Evolutionary conservation across 768 basidiomycete genomes (phyloP), one percentile per base, ranked within the genome.

Genomic region (Amanita molliuscula): DNA sequence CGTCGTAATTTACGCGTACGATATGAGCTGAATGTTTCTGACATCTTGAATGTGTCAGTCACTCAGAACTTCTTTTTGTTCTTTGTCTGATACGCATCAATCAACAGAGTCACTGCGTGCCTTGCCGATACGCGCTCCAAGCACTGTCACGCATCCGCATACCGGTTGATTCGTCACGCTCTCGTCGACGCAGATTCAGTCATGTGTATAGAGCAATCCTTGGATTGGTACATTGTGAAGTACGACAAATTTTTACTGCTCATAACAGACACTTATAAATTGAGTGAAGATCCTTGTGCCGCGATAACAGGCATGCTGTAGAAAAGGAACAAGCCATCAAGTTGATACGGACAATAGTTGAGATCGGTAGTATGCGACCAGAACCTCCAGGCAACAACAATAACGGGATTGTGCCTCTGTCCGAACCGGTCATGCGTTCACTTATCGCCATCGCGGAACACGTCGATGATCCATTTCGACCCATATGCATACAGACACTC

Each of bases 321-420:
- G 96, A 93, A 67, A 89, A 90, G 61, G 92, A 96, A 60, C 94
- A 98, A 64, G 90, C 78, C 18, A 79, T 99, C 56, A 89, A 91
- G 53, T 78, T 98, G 18, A 81, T 98, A 48, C 84, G 96, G 16
- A 68, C 81, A 2, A 79, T 92, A 21, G 78, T 94, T 6, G 80
- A 88, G 56, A 74, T 93, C 33, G 84, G 87, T 10, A 81, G 82
- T 10, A 74, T 78, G 44, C 70, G 72, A 37, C 68, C 63, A 20
- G 73, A 78, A 36, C 68, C 75, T 23, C 67, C 68, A 37, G 62
- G 70, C 23, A 66, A 67, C 18, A 66, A 66, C 34, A 71, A 70
- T 8, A 61, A 70, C 8, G 73, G 74, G 9, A 62, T 62, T 2
- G 75, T 85, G 3, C 82, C 81, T 10, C 62, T 92, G 44, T 83